Percentiles rank a stretch among this genome's conserved stretches.
Evolutionary conservation across 2,329 filamentous ascomycete species (phyloP).

Genomic region (Daldinia sp.): DNA sequence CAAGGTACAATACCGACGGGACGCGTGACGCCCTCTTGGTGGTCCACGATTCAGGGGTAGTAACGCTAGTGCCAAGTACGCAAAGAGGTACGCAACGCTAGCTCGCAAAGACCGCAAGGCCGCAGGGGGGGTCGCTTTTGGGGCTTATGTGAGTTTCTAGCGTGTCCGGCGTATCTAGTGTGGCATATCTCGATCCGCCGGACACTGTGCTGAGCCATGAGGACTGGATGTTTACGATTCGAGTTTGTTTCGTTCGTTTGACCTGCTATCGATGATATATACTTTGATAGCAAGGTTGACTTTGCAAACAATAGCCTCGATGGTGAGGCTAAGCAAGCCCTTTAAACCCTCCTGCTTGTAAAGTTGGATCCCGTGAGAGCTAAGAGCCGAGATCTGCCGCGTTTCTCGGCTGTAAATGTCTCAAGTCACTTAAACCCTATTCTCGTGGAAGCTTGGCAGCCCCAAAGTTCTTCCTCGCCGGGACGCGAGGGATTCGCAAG

Average conservation of each 20-base stretch:
- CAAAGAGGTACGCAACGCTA: constrained; percentile 24
- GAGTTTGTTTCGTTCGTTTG: constrained; percentile 1
- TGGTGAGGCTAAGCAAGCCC: not conserved
- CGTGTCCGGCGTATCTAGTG: not conserved
- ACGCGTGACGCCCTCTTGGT: constrained; percentile 18
- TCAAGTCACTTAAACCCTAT: constrained; percentile 24
- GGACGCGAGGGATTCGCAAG: constrained; percentile 31
- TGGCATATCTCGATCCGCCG: not conserved
- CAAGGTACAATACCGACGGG: constrained; percentile 29
- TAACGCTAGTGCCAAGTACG: constrained; percentile 21
- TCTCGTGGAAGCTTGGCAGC: constrained; percentile 17
- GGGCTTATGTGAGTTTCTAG: constrained; percentile 26
- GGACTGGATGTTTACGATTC: not conserved
- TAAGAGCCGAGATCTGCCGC: constrained; percentile 9
- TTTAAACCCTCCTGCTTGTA: not conserved
- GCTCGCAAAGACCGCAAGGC: constrained; percentile 32
- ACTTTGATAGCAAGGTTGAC: not conserved
- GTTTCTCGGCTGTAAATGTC: constrained; percentile 20
- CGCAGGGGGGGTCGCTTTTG: constrained; percentile 26
- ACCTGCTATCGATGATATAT: not conserved
- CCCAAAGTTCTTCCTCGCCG: constrained; percentile 17
- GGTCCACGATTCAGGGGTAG: constrained; percentile 33
- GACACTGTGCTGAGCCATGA: constrained; percentile 18
- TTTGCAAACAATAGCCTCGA: not conserved
- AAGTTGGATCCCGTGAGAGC: constrained; percentile 6